These are phyloP conservation scores for Mycena epipterygia DNA, from an alignment of 768 basidiomycete species.

Conservation along the genomic window DNA sequence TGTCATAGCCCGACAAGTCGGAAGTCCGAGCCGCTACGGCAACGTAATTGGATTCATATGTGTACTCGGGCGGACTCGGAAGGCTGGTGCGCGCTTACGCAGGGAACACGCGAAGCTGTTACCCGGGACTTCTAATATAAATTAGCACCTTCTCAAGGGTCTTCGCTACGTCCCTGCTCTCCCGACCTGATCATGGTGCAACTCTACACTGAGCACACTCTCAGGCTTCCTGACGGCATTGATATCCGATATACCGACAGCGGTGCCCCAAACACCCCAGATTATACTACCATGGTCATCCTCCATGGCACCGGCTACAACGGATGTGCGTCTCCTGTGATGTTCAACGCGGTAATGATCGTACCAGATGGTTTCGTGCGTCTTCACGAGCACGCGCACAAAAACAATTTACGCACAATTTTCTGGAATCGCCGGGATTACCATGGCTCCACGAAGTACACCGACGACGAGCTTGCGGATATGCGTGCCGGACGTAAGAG, in stretches of 20 bases:
- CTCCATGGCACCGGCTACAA: conserved; percentile 52
- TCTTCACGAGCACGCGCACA: conserved; percentile 35
- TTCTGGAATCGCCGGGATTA: conserved; percentile 51
- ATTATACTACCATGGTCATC: conserved; percentile 53
- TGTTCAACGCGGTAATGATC: neutral
- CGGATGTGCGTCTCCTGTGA: conserved; percentile 42
- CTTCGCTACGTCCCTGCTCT: too few species aligned
- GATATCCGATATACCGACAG: conserved; percentile 52
- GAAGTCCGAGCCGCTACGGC: too few species aligned
- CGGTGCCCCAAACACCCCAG: conserved; percentile 43
- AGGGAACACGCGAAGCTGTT: too few species aligned
- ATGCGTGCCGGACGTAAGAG: conserved; percentile 40
- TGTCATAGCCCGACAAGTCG: too few species aligned
- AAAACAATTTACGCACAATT: conserved; percentile 45
- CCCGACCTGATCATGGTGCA: neutral
- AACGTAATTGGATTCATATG: too few species aligned
- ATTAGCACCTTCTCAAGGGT: too few species aligned
- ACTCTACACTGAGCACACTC: conserved; percentile 17
- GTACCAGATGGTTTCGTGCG: conserved; percentile 33
- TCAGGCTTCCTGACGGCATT: conserved; percentile 41
- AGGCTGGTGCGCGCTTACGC: too few species aligned
- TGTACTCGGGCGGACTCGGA: too few species aligned
- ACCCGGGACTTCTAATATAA: too few species aligned
- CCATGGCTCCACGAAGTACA: conserved; percentile 49
- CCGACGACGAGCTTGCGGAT: conserved; percentile 49